phyloP scores from a whole-genome alignment of 2,329 filamentous ascomycete genomes.

The Purpureocillium lavendulum region DNA sequence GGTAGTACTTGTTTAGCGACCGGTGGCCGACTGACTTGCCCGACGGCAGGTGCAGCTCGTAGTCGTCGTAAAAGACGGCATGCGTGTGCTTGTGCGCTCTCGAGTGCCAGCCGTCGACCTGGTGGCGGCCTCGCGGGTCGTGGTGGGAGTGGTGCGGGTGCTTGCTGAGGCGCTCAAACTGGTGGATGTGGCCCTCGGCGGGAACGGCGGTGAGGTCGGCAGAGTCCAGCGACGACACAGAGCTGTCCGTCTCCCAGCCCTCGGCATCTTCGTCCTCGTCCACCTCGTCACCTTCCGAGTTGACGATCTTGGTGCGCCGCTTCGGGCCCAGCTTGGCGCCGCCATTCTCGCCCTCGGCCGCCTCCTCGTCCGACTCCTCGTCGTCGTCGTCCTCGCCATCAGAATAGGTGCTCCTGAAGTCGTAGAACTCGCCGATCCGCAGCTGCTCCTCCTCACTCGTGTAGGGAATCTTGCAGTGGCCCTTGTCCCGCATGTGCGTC shows the following conservation, averaged over 20 bases:
- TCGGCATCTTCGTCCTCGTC: conserved; percentile 56
- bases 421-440: conserved; percentile 92
- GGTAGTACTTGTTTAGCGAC: conserved; percentile 78
- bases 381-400: conserved; percentile 62
- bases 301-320: conserved; percentile 43
- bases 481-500: conserved; percentile 95
- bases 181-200: conserved; percentile 61
- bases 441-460: conserved; percentile 82
- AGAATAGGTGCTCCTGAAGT: conserved; percentile 92
- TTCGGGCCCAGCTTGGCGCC: conserved; percentile 64
- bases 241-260: conserved; percentile 93
- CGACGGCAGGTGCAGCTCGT: conserved; percentile 85
- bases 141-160: conserved; percentile 68
- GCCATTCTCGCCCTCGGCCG: conserved; percentile 31
- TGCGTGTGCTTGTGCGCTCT: conserved; percentile 67
- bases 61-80: conserved; percentile 83
- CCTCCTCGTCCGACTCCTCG: conserved; percentile 37
- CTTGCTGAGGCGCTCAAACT: conserved; percentile 63
- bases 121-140: conserved; percentile 64
- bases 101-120: conserved; percentile 71
- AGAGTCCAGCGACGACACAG: conserved; percentile 79
- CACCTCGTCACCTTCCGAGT: conserved; percentile 37
- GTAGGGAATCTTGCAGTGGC: conserved; percentile 95
- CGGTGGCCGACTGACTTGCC: conserved; percentile 86
- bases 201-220: conserved; percentile 75